These are phyloP conservation scores for Cucurbita moschata DNA, from an alignment of 306 rosid species.

Conservation along the genomic window DNA sequence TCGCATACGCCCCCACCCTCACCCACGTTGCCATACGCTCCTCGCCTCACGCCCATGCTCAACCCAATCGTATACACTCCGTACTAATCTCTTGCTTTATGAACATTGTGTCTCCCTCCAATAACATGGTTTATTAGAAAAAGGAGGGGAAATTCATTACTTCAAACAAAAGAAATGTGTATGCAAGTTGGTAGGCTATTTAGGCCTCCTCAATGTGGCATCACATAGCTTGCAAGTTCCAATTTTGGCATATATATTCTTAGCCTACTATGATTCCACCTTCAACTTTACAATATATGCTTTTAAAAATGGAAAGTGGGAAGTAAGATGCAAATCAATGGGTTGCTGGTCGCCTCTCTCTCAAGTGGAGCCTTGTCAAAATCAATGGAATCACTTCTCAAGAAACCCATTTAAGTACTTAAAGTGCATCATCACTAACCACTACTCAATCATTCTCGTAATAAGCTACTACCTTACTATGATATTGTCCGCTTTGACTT, in stretches of 20 bases:
- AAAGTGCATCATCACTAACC: not conserved
- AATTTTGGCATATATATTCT: not conserved
- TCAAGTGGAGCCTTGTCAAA: constrained; percentile 3
- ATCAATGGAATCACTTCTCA: constrained; percentile 6
- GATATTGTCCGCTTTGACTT: no score
- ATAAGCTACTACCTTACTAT: not conserved
- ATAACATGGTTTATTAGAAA: not conserved
- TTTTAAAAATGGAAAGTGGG: not conserved
- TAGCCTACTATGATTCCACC: not conserved
- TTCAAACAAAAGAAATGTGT: not conserved
- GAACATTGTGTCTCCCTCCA: not conserved
- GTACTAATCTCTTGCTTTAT: not conserved
- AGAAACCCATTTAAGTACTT: not conserved
- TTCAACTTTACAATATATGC: not conserved
- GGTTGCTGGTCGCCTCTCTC: not conserved
- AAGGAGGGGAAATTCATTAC: not conserved
- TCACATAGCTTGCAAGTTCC: not conserved
- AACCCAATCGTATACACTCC: no score
- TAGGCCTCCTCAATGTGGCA: not conserved
- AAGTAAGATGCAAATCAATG: not conserved
- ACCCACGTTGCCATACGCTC: no score
- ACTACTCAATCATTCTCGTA: not conserved
- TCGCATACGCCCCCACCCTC: no score
- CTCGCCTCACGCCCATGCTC: no score
- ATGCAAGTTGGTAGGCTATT: not conserved